Conservation (phyloP, 78 protist genomes). For the Capsaspora owczarzaki region DNA sequence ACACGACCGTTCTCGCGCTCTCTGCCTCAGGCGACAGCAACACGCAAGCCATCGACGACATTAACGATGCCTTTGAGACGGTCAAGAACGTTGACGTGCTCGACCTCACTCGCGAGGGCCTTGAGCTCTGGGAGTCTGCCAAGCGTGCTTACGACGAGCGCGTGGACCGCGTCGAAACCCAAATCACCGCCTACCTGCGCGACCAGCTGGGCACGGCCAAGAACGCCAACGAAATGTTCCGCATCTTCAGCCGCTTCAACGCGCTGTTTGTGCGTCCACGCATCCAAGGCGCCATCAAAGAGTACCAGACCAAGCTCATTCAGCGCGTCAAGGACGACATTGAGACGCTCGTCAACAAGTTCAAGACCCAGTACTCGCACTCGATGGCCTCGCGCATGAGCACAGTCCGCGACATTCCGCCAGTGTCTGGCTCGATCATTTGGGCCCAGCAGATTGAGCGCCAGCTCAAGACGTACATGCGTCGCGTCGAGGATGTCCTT, state of each 20-base stretch:
- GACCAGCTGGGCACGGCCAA: conserved; percentile 74
- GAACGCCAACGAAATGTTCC: conserved; percentile 82
- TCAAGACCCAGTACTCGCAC: conserved; percentile 46
- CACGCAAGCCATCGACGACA: conserved; percentile 45
- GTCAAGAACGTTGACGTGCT: conserved; percentile 45
- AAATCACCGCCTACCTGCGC: conserved; percentile 57
- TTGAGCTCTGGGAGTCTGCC: conserved; percentile 41
- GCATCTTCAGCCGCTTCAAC: conserved; percentile 74
- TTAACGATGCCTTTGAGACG: conserved; percentile 49
- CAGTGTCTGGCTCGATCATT: conserved; percentile 68
- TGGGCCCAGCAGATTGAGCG: conserved; percentile 86
- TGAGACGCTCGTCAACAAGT: conserved; percentile 63
- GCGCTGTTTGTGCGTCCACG: conserved; percentile 64
- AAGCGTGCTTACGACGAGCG: conserved; percentile 49
- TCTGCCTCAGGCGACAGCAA: conserved; percentile 1
- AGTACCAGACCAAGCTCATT: conserved; percentile 72
- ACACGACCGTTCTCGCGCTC: too few relatives aligned
- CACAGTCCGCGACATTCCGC: conserved; percentile 75
- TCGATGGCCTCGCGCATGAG: conserved; percentile 70
- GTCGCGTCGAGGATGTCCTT: conserved; percentile 79
- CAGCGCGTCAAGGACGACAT: conserved; percentile 80
- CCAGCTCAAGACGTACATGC: conserved; percentile 72
- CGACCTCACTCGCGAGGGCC: conserved; percentile 37
- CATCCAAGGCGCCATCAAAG: conserved; percentile 32
- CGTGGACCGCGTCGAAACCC: conserved; percentile 70